Evolutionary conservation across 176 grass and related monocot species (phyloP).

Genomic region (Zea mays): Zm-B73-REFERENCE-NAM-5.0 NC_050098.1:178221501-178222000

Average conservation of each 20-base stretch:
- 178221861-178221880: neutral
- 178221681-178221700: slow-evolving; percentile 13
- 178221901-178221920: neutral
- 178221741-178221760: neutral
- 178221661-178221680: neutral
- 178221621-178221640: neutral
- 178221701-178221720: neutral
- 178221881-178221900: neutral
- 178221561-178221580: too few species aligned
- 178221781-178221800: neutral
- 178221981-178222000: too few species aligned
- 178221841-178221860: neutral
- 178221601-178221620: too few species aligned
- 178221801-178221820: neutral
- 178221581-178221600: too few species aligned
- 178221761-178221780: slow-evolving; percentile 32
- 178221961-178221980: too few species aligned
- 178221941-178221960: too few species aligned
- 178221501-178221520: slow-evolving; percentile 15
- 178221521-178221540: neutral
- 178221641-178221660: neutral
- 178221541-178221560: neutral
- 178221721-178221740: neutral
- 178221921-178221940: too few species aligned
- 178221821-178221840: neutral